A percentile compares a stretch with the other conserved stretches of the same genome.
Conservation (phyloP, 495 filamentous ascomycete species). For the Penicillium cinerascens region DNA sequence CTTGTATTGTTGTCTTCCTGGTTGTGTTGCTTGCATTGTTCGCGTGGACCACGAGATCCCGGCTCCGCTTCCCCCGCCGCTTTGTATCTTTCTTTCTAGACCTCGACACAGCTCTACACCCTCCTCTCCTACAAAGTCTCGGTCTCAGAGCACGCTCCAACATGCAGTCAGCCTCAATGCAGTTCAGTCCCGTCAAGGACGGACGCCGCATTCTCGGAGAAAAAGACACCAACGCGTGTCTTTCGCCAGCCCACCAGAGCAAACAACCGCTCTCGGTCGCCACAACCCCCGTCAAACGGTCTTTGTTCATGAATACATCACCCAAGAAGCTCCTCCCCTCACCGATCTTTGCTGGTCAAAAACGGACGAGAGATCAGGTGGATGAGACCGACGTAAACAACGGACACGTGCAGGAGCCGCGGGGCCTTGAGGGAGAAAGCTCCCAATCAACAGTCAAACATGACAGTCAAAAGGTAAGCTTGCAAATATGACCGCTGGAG, state of each 20-base stretch:
- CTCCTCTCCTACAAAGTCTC: neutral
- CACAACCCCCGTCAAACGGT: conserved; percentile 34
- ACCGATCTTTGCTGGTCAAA: conserved; percentile 40
- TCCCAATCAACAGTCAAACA: conserved; percentile 11
- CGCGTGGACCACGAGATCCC: conserved; percentile 2
- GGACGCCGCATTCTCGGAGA: conserved; percentile 44
- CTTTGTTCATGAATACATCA: conserved; percentile 24
- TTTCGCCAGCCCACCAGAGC: conserved; percentile 34
- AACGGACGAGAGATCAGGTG: conserved; percentile 42
- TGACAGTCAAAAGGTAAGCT: conserved; percentile 25
- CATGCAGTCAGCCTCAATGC: conserved; percentile 29
- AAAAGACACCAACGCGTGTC: conserved; percentile 46
- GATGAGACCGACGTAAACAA: conserved; percentile 23
- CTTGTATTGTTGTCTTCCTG: neutral
- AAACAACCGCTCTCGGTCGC: conserved; percentile 20
- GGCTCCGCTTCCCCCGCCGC: conserved; percentile 9
- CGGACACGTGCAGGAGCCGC: conserved; percentile 14
- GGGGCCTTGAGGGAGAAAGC: conserved; percentile 7
- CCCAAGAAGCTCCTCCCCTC: conserved; percentile 39
- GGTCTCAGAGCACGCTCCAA: conserved; percentile 1
- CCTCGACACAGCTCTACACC: neutral
- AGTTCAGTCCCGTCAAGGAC: conserved; percentile 40
- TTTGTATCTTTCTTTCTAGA: conserved; percentile 4
- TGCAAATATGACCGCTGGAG: neutral
- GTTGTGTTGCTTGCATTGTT: neutral